These are phyloP conservation scores for Salix suchowensis DNA, from an alignment of 345 rosid species.

Conservation along the genomic window DNA sequence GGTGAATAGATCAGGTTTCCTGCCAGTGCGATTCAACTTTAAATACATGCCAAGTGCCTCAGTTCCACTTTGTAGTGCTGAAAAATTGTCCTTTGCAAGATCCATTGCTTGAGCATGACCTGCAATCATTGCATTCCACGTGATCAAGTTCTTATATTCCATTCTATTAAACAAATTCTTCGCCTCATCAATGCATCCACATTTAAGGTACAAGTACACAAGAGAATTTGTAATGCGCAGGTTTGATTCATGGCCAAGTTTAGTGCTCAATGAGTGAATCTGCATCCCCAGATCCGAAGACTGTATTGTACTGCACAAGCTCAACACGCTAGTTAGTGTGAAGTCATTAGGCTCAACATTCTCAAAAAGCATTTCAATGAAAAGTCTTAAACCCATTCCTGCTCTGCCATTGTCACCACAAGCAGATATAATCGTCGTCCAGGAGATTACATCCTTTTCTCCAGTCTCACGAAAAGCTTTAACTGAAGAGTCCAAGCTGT, in stretches of 20 bases:
- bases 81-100: conserved; percentile 31
- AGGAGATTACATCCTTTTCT: conserved; percentile 50
- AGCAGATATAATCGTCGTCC: conserved; percentile 51
- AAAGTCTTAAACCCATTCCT: conserved; percentile 34
- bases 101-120: conserved; percentile 52
- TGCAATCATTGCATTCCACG: conserved; percentile 58
- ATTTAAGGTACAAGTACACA: conserved; percentile 51
- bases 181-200: conserved; percentile 41
- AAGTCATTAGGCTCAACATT: conserved; percentile 46
- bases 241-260: conserved; percentile 35
- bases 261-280: conserved; percentile 41
- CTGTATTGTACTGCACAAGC: conserved; percentile 38
- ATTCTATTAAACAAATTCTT: conserved; percentile 26
- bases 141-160: conserved; percentile 37
- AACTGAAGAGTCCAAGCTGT: conserved; percentile 34
- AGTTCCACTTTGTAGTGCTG: conserved; percentile 33
- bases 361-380: conserved; percentile 41
- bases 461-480: conserved; percentile 35
- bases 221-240: conserved; percentile 33
- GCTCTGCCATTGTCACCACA: conserved; percentile 41
- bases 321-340: conserved; percentile 46
- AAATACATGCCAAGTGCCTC: conserved; percentile 40
- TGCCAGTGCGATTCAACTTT: conserved; percentile 32
- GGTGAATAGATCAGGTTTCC: conserved; percentile 48
- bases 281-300: conserved; percentile 36